A percentile compares a stretch with the other conserved stretches of the same genome.
phyloP scores from a whole-genome alignment of 257 asterid species.

The Hygrophila difformis region DNA sequence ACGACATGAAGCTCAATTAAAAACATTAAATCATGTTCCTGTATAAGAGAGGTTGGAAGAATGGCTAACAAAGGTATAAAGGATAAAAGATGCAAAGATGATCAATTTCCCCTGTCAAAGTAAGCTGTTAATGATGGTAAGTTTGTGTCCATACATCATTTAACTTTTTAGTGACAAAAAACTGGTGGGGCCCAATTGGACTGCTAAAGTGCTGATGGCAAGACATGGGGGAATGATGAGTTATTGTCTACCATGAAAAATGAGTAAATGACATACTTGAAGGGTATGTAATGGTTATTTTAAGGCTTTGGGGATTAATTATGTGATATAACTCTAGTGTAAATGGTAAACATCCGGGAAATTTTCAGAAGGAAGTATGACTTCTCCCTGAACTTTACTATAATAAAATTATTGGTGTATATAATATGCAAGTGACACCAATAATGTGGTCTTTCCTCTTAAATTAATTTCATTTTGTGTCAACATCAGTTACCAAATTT shows the following conservation, averaged over 20 bases:
- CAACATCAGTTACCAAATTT: constrained; percentile 16
- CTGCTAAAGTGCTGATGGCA: constrained; percentile 25
- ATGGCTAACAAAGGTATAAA: neutral
- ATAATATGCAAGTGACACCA: constrained; percentile 13
- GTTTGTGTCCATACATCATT: constrained; percentile 2
- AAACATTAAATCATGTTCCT: too few relatives aligned
- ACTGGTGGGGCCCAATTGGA: constrained; percentile 25
- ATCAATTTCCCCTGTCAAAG: constrained; percentile 14
- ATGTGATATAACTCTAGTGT: constrained; percentile 4
- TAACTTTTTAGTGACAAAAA: constrained; percentile 15
- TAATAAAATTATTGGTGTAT: constrained; percentile 3
- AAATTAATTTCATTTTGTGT: constrained; percentile 14
- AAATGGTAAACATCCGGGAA: constrained; percentile 25
- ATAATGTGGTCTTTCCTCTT: constrained; percentile 24
- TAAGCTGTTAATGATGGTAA: constrained; percentile 1
- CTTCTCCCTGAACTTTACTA: constrained; percentile 29
- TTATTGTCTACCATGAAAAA: neutral
- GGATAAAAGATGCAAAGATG: too few relatives aligned
- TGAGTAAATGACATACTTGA: constrained; percentile 21
- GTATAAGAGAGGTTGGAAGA: too few relatives aligned
- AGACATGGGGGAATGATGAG: constrained; percentile 10
- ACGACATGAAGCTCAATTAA: too few relatives aligned
- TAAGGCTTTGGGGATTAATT: constrained; percentile 4
- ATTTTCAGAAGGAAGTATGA: constrained; percentile 31
- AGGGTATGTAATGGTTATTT: constrained; percentile 14